Percentiles rank a stretch among this genome's conserved stretches.
Conservation (phyloP, 805 yeast species). For the Barnettozyma vustinii region DNA sequence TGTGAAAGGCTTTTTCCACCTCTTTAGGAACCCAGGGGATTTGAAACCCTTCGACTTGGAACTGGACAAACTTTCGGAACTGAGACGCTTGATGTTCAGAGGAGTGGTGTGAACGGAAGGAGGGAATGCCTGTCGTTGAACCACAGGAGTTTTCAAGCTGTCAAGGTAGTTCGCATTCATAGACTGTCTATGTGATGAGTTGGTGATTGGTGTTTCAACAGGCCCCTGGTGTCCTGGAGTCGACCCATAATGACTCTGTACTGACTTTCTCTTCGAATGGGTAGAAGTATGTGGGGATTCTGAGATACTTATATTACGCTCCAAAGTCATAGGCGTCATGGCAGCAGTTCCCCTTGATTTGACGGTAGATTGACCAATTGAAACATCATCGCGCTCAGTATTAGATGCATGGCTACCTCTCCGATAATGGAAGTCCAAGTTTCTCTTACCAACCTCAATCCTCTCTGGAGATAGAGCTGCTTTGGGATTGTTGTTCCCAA, state of each 20-base stretch:
- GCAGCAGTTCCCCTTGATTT: background rate
- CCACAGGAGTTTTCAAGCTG: constrained; percentile 2
- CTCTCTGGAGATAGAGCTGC: background rate
- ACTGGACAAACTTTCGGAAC: constrained; percentile 3
- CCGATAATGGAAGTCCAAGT: background rate
- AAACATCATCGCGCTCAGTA: background rate
- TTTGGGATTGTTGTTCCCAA: background rate
- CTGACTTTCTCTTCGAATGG: background rate
- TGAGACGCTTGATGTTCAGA: constrained; percentile 2
- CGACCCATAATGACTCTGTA: background rate
- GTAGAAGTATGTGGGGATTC: background rate
- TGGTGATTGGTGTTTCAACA: background rate
- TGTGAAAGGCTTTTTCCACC: constrained; percentile 15
- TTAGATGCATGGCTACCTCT: background rate
- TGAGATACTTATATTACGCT: background rate
- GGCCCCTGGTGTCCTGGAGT: background rate
- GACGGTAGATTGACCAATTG: background rate
- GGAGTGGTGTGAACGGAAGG: constrained; percentile 7
- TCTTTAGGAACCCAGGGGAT: constrained; percentile 22
- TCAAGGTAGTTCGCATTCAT: background rate
- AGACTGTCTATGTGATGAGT: background rate
- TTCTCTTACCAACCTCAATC: background rate
- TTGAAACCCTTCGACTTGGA: constrained; percentile 6
- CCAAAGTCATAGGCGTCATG: background rate
- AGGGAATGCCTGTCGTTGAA: constrained; percentile 1